Evolutionary conservation across 2,329 filamentous ascomycete genomes (phyloP).

Genomic region (Microcyclospora pomicola): DNA sequence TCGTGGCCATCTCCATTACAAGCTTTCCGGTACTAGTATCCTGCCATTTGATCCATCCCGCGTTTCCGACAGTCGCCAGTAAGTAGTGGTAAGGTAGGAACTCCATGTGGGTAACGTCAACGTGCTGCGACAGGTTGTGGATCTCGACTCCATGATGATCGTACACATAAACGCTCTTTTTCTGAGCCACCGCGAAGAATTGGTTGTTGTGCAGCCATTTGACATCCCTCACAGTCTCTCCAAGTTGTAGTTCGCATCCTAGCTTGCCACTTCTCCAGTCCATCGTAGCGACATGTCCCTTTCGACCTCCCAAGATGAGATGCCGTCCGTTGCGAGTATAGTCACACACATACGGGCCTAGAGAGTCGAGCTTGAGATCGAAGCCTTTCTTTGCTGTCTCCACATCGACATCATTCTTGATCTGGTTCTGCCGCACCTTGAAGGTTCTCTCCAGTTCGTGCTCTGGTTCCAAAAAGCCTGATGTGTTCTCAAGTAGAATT

Average conservation of each 20-base stretch:
- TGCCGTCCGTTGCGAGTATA: constrained; percentile 84
- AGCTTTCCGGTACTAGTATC: constrained; percentile 88
- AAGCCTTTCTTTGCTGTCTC: constrained; percentile 89
- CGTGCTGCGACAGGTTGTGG: constrained; percentile 78
- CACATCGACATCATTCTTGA: constrained; percentile 57
- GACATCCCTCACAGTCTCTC: constrained; percentile 78
- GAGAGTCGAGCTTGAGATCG: constrained; percentile 65
- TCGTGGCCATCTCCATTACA: constrained; percentile 72
- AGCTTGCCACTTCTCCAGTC: constrained; percentile 90
- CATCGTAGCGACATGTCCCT: constrained; percentile 91
- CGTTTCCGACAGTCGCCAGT: constrained; percentile 68
- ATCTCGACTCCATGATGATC: constrained; percentile 81
- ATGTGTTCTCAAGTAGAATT: constrained; percentile 75
- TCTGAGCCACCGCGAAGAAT: constrained; percentile 88
- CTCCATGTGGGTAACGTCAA: constrained; percentile 85
- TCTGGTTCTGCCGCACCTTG: constrained; percentile 80
- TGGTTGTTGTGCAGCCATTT: constrained; percentile 93
- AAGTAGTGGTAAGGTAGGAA: constrained; percentile 95
- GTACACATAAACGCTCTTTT: constrained; percentile 95
- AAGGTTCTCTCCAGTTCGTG: constrained; percentile 81
- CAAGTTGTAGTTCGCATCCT: constrained; percentile 79
- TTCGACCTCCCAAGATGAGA: constrained; percentile 71
- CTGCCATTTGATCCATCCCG: constrained; percentile 81
- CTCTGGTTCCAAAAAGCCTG: constrained; percentile 80
- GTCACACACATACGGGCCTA: constrained; percentile 79